Conservation (phyloP, 139 green algal genomes). For the Picochlorum sp. region DNA sequence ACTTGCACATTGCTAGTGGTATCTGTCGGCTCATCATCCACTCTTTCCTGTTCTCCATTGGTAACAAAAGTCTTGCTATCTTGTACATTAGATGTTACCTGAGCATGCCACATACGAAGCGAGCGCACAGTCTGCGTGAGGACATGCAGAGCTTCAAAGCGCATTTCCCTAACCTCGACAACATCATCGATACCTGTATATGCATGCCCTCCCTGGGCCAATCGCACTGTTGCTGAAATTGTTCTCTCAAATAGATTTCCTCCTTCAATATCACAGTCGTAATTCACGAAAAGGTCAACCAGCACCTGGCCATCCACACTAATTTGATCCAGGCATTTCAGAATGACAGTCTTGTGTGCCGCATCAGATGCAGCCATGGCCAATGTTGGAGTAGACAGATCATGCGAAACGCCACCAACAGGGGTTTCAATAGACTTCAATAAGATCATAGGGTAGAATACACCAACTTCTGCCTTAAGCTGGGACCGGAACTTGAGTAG, state of each 20-base stretch:
- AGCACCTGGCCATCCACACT: conserved; percentile 65
- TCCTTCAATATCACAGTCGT: conserved; percentile 81
- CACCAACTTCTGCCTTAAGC: conserved; percentile 89
- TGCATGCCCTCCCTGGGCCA: conserved; percentile 41
- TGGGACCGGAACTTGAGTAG: conserved; percentile 65
- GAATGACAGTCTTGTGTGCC: conserved; percentile 42
- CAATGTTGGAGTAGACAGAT: not conserved
- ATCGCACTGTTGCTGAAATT: conserved; percentile 68
- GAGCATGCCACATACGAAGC: conserved; percentile 66
- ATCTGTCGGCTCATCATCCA: too few relatives aligned
- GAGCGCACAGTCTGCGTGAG: conserved; percentile 57
- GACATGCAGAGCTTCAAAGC: conserved; percentile 61
- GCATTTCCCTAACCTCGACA: conserved; percentile 37
- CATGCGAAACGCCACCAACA: not conserved
- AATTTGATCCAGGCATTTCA: conserved; percentile 58
- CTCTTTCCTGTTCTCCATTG: too few relatives aligned
- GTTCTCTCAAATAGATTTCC: conserved; percentile 81
- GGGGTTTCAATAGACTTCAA: conserved; percentile 74
- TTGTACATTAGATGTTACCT: not conserved
- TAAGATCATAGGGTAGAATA: conserved; percentile 98
- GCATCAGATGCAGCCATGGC: conserved; percentile 24
- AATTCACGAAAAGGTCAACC: conserved; percentile 92
- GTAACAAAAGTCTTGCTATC: not conserved
- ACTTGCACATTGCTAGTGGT: not conserved
- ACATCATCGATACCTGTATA: conserved; percentile 4